phyloP scores from a whole-genome alignment of 1,284 basidiomycete genomes.

The Ceratobasidium sp. region DNA sequence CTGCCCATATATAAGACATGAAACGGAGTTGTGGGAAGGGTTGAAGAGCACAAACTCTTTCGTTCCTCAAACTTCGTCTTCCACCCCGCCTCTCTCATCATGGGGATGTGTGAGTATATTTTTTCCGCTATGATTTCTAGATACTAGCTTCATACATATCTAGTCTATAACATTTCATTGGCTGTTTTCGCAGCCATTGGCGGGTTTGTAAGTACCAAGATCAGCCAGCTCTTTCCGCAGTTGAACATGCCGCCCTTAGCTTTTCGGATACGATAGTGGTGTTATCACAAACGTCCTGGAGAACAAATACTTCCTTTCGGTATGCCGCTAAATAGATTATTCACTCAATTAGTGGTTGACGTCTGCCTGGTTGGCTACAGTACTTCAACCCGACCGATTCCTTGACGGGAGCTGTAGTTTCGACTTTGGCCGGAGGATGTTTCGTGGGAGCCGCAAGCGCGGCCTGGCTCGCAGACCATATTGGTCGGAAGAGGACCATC shows the following conservation, averaged over 20 bases:
- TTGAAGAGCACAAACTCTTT: not conserved
- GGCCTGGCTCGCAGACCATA: conserved; percentile 27
- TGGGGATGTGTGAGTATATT: conserved; percentile 31
- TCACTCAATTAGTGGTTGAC: no score
- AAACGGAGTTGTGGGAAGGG: not conserved
- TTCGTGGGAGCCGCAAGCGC: conserved; percentile 28
- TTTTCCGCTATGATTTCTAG: not conserved
- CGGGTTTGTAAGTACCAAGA: conserved; percentile 15
- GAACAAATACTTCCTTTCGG: conserved; percentile 31
- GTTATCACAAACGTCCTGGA: conserved; percentile 34
- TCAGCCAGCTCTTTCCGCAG: not conserved
- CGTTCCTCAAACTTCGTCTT: conserved; percentile 1
- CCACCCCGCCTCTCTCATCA: not conserved
- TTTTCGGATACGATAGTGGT: conserved; percentile 40
- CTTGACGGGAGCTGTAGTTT: conserved; percentile 22
- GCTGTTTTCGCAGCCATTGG: conserved; percentile 32
- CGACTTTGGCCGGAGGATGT: conserved; percentile 26
- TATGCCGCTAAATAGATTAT: not conserved
- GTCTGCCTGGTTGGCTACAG: not conserved
- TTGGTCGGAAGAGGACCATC: conserved; percentile 25
- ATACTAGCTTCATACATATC: not conserved
- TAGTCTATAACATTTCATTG: conserved; percentile 34
- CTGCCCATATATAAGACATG: conserved; percentile 11
- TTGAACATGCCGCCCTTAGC: not conserved
- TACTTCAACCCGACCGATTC: conserved; percentile 25